Evolutionary conservation across 1,139 yeast genomes (phyloP).

Genomic region (Magnusiomyces ingens): DNA sequence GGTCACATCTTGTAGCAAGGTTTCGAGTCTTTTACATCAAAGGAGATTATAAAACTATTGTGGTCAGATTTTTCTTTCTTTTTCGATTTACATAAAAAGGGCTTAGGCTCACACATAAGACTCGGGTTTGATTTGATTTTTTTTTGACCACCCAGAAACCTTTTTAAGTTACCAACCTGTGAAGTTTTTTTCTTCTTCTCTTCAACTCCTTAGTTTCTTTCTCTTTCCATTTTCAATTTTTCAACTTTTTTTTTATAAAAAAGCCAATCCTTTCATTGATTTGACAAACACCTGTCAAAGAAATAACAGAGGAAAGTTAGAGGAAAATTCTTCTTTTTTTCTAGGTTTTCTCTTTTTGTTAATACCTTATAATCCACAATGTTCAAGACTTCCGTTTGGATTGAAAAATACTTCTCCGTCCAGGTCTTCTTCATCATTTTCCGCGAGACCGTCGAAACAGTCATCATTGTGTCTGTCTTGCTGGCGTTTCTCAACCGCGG

Average conservation of each 20-base stretch:
- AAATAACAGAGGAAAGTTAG: too few species aligned
- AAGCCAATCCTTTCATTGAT: neutral
- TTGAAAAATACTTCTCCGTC: slow-evolving; percentile 30
- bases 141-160: neutral
- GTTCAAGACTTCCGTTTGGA: neutral
- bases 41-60: too few species aligned
- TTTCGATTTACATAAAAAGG: too few species aligned
- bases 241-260: neutral
- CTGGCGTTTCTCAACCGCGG: slow-evolving; percentile 82
- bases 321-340: neutral
- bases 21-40: too few species aligned
- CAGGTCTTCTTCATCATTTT: slow-evolving; percentile 73
- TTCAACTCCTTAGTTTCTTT: neutral
- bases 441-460: slow-evolving; percentile 86
- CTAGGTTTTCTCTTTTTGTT: too few species aligned
- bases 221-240: neutral
- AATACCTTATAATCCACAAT: too few species aligned
- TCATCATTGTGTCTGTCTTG: slow-evolving; percentile 80
- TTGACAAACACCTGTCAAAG: neutral
- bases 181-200: neutral
- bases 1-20: neutral
- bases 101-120: neutral
- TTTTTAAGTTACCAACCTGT: neutral
- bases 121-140: neutral
- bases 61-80: too few species aligned